These are phyloP conservation scores for Thelonectria blattea DNA, from an alignment of 2,329 filamentous ascomycete genomes.

Conservation along the genomic window DNA sequence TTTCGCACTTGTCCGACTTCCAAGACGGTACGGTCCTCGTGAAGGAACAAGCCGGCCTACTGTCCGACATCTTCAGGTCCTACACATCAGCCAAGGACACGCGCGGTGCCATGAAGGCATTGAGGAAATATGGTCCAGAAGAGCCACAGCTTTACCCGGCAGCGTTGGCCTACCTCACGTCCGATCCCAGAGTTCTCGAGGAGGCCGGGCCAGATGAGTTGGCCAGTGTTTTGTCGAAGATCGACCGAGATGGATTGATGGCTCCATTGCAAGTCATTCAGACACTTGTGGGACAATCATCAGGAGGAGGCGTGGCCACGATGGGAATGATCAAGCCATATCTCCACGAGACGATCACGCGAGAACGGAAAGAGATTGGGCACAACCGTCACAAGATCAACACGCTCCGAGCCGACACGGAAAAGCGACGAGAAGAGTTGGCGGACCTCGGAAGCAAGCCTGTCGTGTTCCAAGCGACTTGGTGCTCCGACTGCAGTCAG, in stretches of 20 bases:
- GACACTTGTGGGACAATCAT: slow-evolving; percentile 72
- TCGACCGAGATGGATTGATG: slow-evolving; percentile 91
- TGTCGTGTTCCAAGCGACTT: slow-evolving; percentile 85
- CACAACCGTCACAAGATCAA: slow-evolving; percentile 80
- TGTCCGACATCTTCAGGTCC: slow-evolving; percentile 95
- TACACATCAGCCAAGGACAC: slow-evolving; percentile 95
- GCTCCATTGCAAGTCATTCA: slow-evolving; percentile 96
- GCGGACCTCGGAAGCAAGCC: slow-evolving; percentile 79
- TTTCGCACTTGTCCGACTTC: slow-evolving; percentile 92
- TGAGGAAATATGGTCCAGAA: slow-evolving; percentile 88
- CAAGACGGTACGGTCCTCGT: slow-evolving; percentile 89
- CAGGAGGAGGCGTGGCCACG: slow-evolving; percentile 72
- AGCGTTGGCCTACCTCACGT: slow-evolving; percentile 91
- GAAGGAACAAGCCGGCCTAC: slow-evolving; percentile 88
- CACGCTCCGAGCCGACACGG: slow-evolving; percentile 84
- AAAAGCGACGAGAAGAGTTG: slow-evolving; percentile 79
- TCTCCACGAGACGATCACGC: slow-evolving; percentile 84
- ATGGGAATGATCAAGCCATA: slow-evolving; percentile 98
- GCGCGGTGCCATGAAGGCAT: slow-evolving; percentile 83
- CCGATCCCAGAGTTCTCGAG: slow-evolving; percentile 77
- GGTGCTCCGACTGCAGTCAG: slow-evolving; percentile 82
- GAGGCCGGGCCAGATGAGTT: slow-evolving; percentile 87
- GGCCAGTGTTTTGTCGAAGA: slow-evolving; percentile 78
- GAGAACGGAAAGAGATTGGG: slow-evolving; percentile 85
- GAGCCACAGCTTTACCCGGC: slow-evolving; percentile 93